Conservation (phyloP, 2,329 filamentous ascomycete species). For the Alternaria rosae region DNA sequence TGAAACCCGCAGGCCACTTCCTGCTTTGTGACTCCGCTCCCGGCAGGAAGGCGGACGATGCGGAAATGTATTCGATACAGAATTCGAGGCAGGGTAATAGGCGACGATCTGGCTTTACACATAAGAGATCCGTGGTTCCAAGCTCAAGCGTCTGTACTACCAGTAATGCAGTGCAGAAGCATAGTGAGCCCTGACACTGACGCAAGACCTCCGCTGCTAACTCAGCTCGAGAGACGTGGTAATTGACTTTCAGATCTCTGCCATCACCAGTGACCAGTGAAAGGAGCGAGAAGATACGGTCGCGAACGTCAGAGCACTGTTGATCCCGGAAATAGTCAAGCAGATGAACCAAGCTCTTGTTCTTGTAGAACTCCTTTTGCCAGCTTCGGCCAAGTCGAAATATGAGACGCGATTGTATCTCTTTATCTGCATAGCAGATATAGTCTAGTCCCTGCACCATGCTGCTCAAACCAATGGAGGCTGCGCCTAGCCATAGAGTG, state of each 20-base stretch:
- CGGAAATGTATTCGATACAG: neutral
- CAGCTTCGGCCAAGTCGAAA: neutral
- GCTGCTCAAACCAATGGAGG: neutral
- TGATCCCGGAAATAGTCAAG: neutral
- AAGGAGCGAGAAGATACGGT: conserved; percentile 12
- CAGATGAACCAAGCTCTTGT: neutral
- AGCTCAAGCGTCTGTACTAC: neutral
- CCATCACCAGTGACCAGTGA: neutral
- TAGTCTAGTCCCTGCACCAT: too few species aligned
- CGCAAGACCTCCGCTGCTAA: neutral
- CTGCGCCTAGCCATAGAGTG: neutral
- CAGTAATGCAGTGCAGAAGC: neutral
- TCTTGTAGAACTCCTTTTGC: neutral
- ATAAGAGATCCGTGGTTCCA: neutral
- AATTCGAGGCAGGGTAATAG: neutral
- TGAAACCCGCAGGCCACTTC: too few species aligned
- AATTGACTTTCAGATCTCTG: conserved; percentile 7
- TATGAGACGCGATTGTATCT: too few species aligned
- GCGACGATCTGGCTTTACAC: neutral
- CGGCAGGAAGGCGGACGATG: too few species aligned
- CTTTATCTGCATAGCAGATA: too few species aligned
- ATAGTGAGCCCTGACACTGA: neutral
- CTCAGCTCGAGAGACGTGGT: neutral
- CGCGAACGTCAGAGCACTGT: conserved; percentile 9
- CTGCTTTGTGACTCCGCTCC: too few species aligned